Evolutionary conservation across 257 asterid genomes (phyloP).

Genomic region (Mitragyna speciosa): DNA sequence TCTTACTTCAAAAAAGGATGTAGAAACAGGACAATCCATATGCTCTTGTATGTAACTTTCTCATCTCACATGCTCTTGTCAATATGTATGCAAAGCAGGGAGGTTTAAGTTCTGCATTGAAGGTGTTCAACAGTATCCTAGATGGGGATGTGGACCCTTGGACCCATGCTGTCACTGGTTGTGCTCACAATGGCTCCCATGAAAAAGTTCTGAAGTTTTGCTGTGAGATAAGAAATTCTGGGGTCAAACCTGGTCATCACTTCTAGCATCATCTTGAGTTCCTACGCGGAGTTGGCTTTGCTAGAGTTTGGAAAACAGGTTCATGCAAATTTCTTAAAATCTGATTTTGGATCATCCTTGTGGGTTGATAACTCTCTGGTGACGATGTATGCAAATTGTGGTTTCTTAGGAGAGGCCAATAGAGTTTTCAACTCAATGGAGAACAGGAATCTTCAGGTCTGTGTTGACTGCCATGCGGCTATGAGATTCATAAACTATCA

Average conservation of each 20-base stretch:
- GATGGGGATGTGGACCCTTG: constrained; percentile 81
- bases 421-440: constrained; percentile 53
- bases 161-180: constrained; percentile 80
- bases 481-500: constrained; percentile 51
- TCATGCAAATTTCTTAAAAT: constrained; percentile 56
- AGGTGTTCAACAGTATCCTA: constrained; percentile 39
- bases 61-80: too few relatives aligned
- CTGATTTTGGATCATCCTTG: constrained; percentile 40
- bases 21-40: constrained; percentile 33
- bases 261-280: constrained; percentile 63
- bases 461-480: constrained; percentile 78
- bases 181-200: constrained; percentile 51
- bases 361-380: constrained; percentile 70
- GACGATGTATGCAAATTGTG: constrained; percentile 71
- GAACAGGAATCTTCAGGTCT: constrained; percentile 49
- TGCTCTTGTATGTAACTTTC: constrained; percentile 58
- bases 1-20: constrained; percentile 49
- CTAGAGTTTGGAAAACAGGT: constrained; percentile 66
- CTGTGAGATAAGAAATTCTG: constrained; percentile 52
- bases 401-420: constrained; percentile 54
- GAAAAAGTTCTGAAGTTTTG: constrained; percentile 61
- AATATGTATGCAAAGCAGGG: constrained; percentile 84
- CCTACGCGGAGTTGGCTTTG: constrained; percentile 68
- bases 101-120: constrained; percentile 39
- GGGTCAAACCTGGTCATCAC: constrained; percentile 49